These are phyloP conservation scores for Tricholoma sp. DNA, from an alignment of 768 basidiomycete species.

Conservation along the genomic window DNA sequence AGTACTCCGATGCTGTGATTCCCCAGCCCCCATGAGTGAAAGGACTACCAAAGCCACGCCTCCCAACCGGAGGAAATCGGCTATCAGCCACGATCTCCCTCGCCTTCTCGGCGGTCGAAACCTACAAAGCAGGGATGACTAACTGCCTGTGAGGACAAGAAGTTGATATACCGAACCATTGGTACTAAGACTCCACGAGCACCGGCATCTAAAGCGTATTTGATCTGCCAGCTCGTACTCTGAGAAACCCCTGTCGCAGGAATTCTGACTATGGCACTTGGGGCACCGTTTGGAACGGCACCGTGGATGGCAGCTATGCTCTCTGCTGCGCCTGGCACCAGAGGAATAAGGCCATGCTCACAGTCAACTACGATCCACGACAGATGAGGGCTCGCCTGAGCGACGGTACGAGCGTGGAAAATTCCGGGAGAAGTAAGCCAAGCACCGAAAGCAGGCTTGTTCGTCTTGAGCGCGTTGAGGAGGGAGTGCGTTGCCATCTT, in stretches of 20 bases:
- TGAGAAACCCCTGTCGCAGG: constrained; percentile 56
- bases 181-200: constrained; percentile 63
- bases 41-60: constrained; percentile 62
- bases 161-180: constrained; percentile 39
- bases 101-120: constrained; percentile 55
- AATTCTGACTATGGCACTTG: constrained; percentile 55
- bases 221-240: constrained; percentile 67
- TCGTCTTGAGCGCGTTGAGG: constrained; percentile 44
- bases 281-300: constrained; percentile 35
- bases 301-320: constrained; percentile 49
- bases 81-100: constrained; percentile 50
- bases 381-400: constrained; percentile 47
- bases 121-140: constrained; percentile 24
- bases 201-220: constrained; percentile 64
- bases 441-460: constrained; percentile 60
- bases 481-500: constrained; percentile 52
- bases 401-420: constrained; percentile 54
- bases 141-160: background rate
- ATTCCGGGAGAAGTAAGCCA: constrained; percentile 62
- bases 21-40: constrained; percentile 59
- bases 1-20: constrained; percentile 44
- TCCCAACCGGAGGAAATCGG: constrained; percentile 57
- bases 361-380: constrained; percentile 67
- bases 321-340: constrained; percentile 54
- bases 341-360: constrained; percentile 58